Evolutionary conservation across 2,329 filamentous ascomycete species (phyloP).

Genomic region (Fusarium sp.): DNA sequence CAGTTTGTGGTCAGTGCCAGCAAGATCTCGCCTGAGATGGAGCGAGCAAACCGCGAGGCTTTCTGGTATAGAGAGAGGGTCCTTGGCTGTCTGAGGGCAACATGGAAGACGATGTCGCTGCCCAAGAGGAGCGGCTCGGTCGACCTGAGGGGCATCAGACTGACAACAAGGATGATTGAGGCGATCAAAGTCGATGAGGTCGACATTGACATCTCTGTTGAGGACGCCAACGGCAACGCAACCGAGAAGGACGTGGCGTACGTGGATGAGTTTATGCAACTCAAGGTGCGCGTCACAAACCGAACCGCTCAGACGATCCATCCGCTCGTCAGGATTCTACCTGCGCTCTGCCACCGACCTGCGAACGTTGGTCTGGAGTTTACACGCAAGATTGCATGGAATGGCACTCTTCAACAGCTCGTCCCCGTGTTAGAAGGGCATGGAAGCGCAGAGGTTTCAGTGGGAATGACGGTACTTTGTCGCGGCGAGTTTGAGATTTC

Average conservation of each 20-base stretch:
- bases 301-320: slow-evolving; percentile 74
- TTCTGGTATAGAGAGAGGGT: slow-evolving; percentile 94
- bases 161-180: slow-evolving; percentile 84
- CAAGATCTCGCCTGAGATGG: slow-evolving; percentile 81
- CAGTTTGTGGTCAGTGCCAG: slow-evolving; percentile 90
- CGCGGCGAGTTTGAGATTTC: slow-evolving; percentile 85
- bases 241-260: slow-evolving; percentile 44
- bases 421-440: slow-evolving; percentile 72
- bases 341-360: slow-evolving; percentile 78
- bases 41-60: slow-evolving; percentile 80
- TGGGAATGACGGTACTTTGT: slow-evolving; percentile 81
- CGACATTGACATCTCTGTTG: slow-evolving; percentile 71
- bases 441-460: slow-evolving; percentile 66
- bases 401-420: slow-evolving; percentile 81
- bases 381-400: slow-evolving; percentile 84
- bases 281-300: slow-evolving; percentile 80
- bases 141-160: slow-evolving; percentile 79
- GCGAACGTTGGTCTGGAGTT: slow-evolving; percentile 81
- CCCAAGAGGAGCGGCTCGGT: slow-evolving; percentile 71
- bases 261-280: slow-evolving; percentile 69
- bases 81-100: slow-evolving; percentile 74
- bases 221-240: slow-evolving; percentile 45
- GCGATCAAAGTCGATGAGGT: slow-evolving; percentile 84
- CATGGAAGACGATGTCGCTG: slow-evolving; percentile 71
- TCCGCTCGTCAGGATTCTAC: slow-evolving; percentile 80